A percentile compares a stretch with the other conserved stretches of the same genome.
Conservation (phyloP, 305 asterid genomes). For the Fraxinus xanthoxyloides region DNA sequence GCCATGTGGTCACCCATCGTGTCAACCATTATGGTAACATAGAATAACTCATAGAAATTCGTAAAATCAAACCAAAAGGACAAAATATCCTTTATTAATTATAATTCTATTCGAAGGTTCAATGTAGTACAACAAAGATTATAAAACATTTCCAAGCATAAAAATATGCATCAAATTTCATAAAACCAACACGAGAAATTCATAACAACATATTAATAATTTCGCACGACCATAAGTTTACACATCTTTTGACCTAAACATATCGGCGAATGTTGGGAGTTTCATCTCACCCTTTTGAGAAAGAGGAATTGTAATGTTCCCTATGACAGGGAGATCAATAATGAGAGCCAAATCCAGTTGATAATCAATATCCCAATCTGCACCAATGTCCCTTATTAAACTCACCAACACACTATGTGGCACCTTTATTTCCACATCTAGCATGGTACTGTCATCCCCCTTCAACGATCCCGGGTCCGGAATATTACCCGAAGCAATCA, state of each 20-base stretch:
- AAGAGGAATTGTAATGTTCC: conserved; percentile 60
- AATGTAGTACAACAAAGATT: background rate
- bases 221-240: background rate
- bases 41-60: background rate
- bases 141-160: background rate
- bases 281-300: conserved; percentile 64
- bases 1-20: no score
- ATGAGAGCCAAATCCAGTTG: conserved; percentile 44
- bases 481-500: conserved; percentile 48
- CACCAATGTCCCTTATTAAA: conserved; percentile 59
- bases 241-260: conserved; percentile 19
- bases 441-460: conserved; percentile 48
- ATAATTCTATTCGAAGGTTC: background rate
- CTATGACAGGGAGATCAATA: conserved; percentile 68
- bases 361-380: conserved; percentile 79
- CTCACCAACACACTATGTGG: conserved; percentile 60
- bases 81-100: background rate
- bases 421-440: conserved; percentile 59
- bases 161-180: background rate
- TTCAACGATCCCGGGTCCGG: conserved; percentile 84
- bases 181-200: background rate
- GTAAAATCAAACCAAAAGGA: background rate
- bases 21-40: no score
- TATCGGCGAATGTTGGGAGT: conserved; percentile 62
- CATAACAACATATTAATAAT: background rate